Evolutionary conservation across 2,329 filamentous ascomycete species (phyloP), one percentile per base, ranked within the genome.

Genomic region (Hypoxylon sp.): DNA sequence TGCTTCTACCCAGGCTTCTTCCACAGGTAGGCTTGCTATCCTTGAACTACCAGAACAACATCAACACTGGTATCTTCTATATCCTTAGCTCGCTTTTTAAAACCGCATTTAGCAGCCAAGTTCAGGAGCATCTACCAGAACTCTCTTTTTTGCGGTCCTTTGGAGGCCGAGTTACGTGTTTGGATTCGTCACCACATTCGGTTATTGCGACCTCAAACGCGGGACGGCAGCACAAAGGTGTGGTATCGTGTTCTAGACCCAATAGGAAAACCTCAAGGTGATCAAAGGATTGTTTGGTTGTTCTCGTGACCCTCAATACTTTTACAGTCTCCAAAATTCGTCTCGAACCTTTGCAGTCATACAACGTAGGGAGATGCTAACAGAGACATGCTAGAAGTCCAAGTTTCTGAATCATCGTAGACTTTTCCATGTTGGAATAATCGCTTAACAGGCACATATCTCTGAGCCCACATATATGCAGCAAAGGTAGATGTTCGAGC

Each of bases 111-210:
- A 61, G 63, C 22, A 33, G 51, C 13, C 44, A 7, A 30, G 8
- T 35, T 20, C 7, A 13, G 49, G 40, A 40, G 48, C 44, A 54
- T 30, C 11, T 37, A 27, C 35, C 57, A 33, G 6, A 33, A 27
- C 14, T 6, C 14, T 51, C 1, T 20, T n/a, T 58, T 53, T 44
- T 25, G 17, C 30, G 22, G 40, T 30, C 3, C 40, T n/a, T 25
- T 51, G 25, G 40, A 44, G 55, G 44, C 44, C 44, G 14, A 30
- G 42, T 66, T 61, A 27, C 63, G 44, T 48, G 31, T 63, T 33
- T 27, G 64, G 35, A 44, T 50, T 53, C 33, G 33, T 61, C 62
- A 50, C 49, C 27, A 10, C 30, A 11, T 27, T 55, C 46, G 30
- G 31, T 44, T 46, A 14, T 27, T 57, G 37, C 11, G 17, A 44